Evolutionary conservation across 306 rosid species (phyloP), one percentile per base, ranked within the genome.

Genomic region (Medicago ruthenica): DNA sequence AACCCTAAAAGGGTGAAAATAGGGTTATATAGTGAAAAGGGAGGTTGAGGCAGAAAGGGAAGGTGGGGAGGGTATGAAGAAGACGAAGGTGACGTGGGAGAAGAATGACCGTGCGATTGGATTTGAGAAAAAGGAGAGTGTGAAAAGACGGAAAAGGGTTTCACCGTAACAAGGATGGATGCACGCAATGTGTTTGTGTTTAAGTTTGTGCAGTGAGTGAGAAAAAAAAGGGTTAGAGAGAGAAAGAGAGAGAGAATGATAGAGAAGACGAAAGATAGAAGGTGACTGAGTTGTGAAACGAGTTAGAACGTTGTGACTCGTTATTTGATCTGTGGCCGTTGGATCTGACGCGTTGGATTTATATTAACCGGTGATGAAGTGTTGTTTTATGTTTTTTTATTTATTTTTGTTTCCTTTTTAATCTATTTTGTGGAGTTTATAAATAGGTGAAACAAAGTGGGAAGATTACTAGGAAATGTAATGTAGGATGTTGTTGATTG

Each of bases 121-220:
- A 40, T 77, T 59, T 6, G 79, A 24, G 58, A 44, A 44, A 40
- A 44, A 36, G 21, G 62, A 45, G 3, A n/a, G 18, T 6, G 68
- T 4, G 79, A 91, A 91, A 84, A 65, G 89, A 91, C 93, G 50
- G 87, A 91, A 89, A 87, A 2, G 90, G 88, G 31, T 27, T 27
- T 42, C 85, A 82, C 79, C 78, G 81, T 78, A 73, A 71, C 71
- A 75, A 78, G 58, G 58, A 75, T 31, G 66, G 58, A 64, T 13
- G 4, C 13, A 45, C 17, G 62, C 64, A 73, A 50, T 63, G 65
- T 73, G 55, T 74, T 76, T 22, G 15, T 34, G 37, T 34, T 34
- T 34, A 34, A 4, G 37, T 34, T 21, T 59, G 8, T 24, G 37
- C 66, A 27, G 66, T 22, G 65, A 76, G 77, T 57, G 68, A 57